Conservation (phyloP, 129 eudicot genomes). For the Chrysanthemum makinoi region DNA sequence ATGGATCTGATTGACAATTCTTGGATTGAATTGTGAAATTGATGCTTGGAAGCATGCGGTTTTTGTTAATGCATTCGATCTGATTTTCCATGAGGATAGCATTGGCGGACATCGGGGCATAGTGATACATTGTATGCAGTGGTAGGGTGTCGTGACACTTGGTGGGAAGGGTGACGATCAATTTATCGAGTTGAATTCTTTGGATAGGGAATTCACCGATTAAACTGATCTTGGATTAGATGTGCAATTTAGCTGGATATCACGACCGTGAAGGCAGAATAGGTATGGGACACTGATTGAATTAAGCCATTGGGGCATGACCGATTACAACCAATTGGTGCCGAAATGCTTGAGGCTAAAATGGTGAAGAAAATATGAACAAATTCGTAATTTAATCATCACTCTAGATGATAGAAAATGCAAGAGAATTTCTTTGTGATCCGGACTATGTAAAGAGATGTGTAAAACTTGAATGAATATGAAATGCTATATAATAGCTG, state of each 20-base stretch:
- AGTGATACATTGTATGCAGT: no score
- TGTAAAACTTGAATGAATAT: neutral
- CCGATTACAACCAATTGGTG: neutral
- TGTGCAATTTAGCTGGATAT: conserved; percentile 16
- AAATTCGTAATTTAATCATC: neutral
- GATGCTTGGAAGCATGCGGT: neutral
- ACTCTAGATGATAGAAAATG: neutral
- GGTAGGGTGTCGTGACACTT: neutral
- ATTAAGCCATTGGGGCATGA: no score
- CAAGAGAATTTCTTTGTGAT: neutral
- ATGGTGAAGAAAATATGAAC: neutral
- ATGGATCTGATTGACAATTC: neutral
- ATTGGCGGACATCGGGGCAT: neutral
- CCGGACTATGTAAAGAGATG: neutral
- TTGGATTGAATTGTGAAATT: neutral
- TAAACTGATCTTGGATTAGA: conserved; percentile 1
- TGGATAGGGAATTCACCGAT: neutral
- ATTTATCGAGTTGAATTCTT: neutral
- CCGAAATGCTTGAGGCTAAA: neutral
- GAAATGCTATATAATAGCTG: neutral
- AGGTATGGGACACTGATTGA: conserved; percentile 9
- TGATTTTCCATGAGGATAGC: neutral
- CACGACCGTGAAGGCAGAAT: neutral
- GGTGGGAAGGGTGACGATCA: neutral
- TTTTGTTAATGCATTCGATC: no score